These are phyloP conservation scores for Polyrhizophydium stewartii DNA, from an alignment of 371 early-diverging fungal genomes.

Conservation along the genomic window DNA sequence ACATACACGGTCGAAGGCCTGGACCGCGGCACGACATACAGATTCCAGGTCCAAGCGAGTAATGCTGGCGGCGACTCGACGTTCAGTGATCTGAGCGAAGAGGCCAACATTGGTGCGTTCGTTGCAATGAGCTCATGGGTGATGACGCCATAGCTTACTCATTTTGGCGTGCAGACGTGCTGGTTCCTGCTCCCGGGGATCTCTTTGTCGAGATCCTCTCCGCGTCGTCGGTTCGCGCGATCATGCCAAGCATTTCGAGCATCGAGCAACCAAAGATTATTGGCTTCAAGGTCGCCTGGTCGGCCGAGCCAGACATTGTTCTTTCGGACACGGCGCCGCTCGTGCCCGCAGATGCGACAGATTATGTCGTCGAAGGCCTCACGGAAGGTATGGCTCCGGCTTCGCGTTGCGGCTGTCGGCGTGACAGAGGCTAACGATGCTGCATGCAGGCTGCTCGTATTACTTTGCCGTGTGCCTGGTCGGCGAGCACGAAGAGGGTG, in stretches of 20 bases:
- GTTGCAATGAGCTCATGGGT: not conserved
- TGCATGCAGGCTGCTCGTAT: slow-evolving; percentile 10
- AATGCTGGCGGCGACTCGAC: slow-evolving; percentile 25
- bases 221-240: not conserved
- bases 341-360: not conserved
- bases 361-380: slow-evolving; percentile 4
- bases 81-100: slow-evolving; percentile 29
- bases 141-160: slow-evolving; percentile 22
- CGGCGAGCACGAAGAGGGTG: slow-evolving; percentile 22
- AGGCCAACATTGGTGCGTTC: slow-evolving; percentile 24
- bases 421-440: not conserved
- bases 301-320: slow-evolving; percentile 1
- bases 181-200: not conserved
- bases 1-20: slow-evolving; percentile 18
- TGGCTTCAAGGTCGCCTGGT: slow-evolving; percentile 7
- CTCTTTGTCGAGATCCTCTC: not conserved
- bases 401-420: not conserved
- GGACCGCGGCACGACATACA: slow-evolving; percentile 19
- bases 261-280: slow-evolving; percentile 2
- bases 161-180: slow-evolving; percentile 5
- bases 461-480: slow-evolving; percentile 16
- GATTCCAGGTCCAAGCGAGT: slow-evolving; percentile 19
- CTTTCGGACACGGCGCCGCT: slow-evolving; percentile 3
- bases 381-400: slow-evolving; percentile 7
- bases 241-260: not conserved